Conservation (phyloP, 2,329 filamentous ascomycete genomes). For the Nothomitra cinnamomea region DNA sequence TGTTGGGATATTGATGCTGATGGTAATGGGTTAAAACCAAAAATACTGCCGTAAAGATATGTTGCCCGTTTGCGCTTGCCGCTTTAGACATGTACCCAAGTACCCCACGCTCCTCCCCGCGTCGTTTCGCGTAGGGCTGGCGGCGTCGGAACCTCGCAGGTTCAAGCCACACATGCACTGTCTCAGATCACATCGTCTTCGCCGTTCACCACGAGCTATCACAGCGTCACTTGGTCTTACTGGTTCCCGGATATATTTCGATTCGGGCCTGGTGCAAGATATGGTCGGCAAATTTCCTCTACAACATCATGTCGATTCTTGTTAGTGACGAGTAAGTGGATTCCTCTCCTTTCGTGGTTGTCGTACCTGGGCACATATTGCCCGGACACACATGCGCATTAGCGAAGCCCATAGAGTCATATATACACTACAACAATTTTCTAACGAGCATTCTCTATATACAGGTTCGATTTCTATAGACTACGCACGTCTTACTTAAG, state of each 20-base stretch:
- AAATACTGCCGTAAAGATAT: neutral
- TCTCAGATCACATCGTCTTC: too few species aligned
- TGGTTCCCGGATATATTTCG: too few species aligned
- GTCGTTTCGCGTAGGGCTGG: neutral
- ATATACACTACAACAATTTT: neutral
- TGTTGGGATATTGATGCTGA: neutral
- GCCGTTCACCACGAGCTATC: too few species aligned
- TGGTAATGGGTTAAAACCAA: neutral
- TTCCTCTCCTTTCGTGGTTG: neutral
- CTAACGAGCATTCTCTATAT: constrained; percentile 10
- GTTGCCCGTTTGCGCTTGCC: neutral
- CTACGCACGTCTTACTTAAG: constrained; percentile 65
- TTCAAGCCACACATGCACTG: too few species aligned
- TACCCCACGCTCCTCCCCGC: neutral
- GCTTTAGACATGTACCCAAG: neutral
- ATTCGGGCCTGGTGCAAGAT: neutral
- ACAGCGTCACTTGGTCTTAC: too few species aligned
- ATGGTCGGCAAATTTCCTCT: neutral
- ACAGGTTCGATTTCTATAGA: constrained; percentile 65
- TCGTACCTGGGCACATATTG: too few species aligned
- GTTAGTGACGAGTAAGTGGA: constrained; percentile 3
- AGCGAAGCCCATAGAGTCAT: neutral
- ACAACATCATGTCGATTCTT: neutral
- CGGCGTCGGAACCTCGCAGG: neutral
- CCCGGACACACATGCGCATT: too few species aligned